Conservation (phyloP, 129 eudicot species). For the Ambrosia artemisiifolia region DNA sequence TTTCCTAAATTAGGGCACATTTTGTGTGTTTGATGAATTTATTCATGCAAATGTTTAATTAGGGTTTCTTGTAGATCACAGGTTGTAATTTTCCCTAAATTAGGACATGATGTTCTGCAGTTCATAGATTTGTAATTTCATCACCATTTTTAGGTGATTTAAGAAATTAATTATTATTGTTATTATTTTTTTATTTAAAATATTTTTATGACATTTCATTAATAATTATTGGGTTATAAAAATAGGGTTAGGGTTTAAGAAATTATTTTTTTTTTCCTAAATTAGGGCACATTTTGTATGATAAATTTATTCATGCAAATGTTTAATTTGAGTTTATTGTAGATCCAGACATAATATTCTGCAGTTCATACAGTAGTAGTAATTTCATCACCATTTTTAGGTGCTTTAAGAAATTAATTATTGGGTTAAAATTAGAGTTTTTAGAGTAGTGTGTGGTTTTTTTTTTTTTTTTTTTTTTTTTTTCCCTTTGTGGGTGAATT, state of each 20-base stretch:
- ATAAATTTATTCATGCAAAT: conserved; percentile 9
- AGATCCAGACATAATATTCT: background rate
- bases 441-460: too few species aligned
- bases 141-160: background rate
- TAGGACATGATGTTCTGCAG: background rate
- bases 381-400: background rate
- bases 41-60: conserved; percentile 6
- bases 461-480: background rate
- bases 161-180: too few species aligned
- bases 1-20: conserved; percentile 24
- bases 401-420: background rate
- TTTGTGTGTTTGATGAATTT: conserved; percentile 5
- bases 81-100: too few species aligned
- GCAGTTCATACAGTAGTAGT: background rate
- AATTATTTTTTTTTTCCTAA: background rate
- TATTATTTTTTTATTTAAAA: too few species aligned
- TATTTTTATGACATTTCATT: too few species aligned
- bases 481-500: background rate
- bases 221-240: too few species aligned
- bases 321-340: background rate
- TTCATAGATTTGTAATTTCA: background rate
- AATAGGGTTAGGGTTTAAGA: too few species aligned
- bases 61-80: background rate
- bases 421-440: conserved; percentile 1
- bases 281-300: conserved; percentile 24